Conservation (phyloP, 768 basidiomycete genomes). For the Xerocomellus chrysenteron region DNA sequence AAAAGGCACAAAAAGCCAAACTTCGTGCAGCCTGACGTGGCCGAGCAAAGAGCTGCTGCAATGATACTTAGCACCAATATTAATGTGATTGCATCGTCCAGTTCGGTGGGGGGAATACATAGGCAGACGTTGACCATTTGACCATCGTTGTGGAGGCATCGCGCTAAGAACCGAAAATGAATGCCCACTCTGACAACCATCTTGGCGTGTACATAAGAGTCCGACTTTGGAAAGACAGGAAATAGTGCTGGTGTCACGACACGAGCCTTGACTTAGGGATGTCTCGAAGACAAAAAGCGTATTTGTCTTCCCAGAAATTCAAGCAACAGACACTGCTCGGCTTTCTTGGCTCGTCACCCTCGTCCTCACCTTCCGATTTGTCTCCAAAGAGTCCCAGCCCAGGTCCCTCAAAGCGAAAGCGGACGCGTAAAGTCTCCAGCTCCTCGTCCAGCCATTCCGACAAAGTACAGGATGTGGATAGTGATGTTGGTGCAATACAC, state of each 20-base stretch:
- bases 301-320: slow-evolving; percentile 26
- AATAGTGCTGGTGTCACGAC: neutral
- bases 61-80: neutral
- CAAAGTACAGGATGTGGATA: slow-evolving; percentile 33
- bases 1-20: slow-evolving; percentile 61
- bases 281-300: slow-evolving; percentile 4
- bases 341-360: slow-evolving; percentile 32
- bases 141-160: no score
- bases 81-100: neutral
- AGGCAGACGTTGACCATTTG: neutral
- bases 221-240: neutral
- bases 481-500: slow-evolving; percentile 51
- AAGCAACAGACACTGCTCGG: slow-evolving; percentile 47
- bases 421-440: slow-evolving; percentile 10
- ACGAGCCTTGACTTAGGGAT: neutral
- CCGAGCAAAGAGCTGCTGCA: no score
- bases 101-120: neutral
- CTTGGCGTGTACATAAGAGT: neutral
- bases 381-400: slow-evolving; percentile 1
- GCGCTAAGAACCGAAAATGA: no score
- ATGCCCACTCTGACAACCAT: no score
- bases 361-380: slow-evolving; percentile 15
- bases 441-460: slow-evolving; percentile 15
- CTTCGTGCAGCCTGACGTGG: slow-evolving; percentile 53
- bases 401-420: slow-evolving; percentile 14